Evolutionary conservation across 2,329 filamentous ascomycete species (phyloP), one percentile per base, ranked within the genome.

Genomic region (Cyclaneusma minus): DNA sequence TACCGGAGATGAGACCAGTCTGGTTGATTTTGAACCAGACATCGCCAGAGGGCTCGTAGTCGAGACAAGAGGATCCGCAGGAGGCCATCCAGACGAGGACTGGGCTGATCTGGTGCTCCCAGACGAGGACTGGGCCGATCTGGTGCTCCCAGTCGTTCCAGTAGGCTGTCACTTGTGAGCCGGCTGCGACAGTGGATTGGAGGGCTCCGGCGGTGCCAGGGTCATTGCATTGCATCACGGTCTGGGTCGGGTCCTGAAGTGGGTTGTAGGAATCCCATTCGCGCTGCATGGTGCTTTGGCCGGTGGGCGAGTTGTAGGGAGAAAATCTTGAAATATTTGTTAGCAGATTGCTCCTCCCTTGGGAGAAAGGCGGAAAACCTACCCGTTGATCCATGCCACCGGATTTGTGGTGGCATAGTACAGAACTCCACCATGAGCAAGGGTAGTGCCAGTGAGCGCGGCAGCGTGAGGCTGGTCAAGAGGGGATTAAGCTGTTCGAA

Each of bases 11-110:
- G 30, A 64, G 48, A 18, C 62, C 64, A 42, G 55, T 52, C 41
- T 68, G 54, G 37, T 64, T 60, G 35, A 69, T 65, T 53, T 68
- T 68, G 56, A 68, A 70, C 64, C 64, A 70, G 28, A 53, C 52
- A 38, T 58, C 54, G 16, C 57, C 55, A 25, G 56, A 58, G 19
- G 65, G 64, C 32, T 63, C 55, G 40, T 62, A 68, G 18, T 51
- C 44, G n/a, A n/a, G n/a, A n/a, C n/a, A n/a, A n/a, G n/a, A n/a
- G n/a, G n/a, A n/a, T n/a, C n/a, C n/a, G n/a, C n/a, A n/a, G n/a
- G n/a, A n/a, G n/a, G n/a, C n/a, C n/a, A n/a, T n/a, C n/a, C n/a
- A 16, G 8, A 44, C 46, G 43, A 65, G 64, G 25, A 51, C 55
- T 18, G 52, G 50, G 3, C 57, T 43, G 44, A 64, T 68, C 33